Conservation (phyloP, 805 yeast genomes). For the Lipomyces yamanashiensis region DNA sequence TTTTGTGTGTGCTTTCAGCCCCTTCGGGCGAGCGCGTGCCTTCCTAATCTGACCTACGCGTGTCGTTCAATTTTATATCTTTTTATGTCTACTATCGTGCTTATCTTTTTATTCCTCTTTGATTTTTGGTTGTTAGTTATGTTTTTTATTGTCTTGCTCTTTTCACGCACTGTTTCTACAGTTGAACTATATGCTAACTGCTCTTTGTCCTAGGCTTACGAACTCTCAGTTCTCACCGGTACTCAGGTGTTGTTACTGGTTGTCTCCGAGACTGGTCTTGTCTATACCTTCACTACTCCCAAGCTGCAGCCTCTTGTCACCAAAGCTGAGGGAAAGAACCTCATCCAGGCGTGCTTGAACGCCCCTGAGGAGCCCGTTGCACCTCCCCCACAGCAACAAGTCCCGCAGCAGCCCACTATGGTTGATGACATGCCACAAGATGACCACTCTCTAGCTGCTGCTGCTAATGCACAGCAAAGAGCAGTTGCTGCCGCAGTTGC, state of each 20-base stretch:
- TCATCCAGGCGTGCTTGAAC: conserved; percentile 94
- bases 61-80: neutral
- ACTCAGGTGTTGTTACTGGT: conserved; percentile 94
- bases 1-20: conserved; percentile 13
- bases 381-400: conserved; percentile 8
- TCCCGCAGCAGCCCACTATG: conserved; percentile 26
- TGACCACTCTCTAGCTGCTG: conserved; percentile 25
- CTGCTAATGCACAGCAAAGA: conserved; percentile 20
- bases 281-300: conserved; percentile 98
- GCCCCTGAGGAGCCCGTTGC: conserved; percentile 61
- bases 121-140: neutral
- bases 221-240: conserved; percentile 92
- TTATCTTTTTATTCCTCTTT: neutral
- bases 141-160: neutral
- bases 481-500: conserved; percentile 27
- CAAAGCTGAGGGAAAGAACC: conserved; percentile 94
- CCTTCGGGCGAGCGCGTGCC: conserved; percentile 22
- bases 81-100: neutral
- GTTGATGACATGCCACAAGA: conserved; percentile 31
- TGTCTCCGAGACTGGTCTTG: conserved; percentile 97
- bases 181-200: no score
- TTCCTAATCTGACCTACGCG: conserved; percentile 27
- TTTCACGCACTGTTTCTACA: neutral
- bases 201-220: conserved; percentile 67
- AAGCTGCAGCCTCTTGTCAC: conserved; percentile 97